Conservation (phyloP, 2,329 filamentous ascomycete species). For the Fulvia fulva region DNA sequence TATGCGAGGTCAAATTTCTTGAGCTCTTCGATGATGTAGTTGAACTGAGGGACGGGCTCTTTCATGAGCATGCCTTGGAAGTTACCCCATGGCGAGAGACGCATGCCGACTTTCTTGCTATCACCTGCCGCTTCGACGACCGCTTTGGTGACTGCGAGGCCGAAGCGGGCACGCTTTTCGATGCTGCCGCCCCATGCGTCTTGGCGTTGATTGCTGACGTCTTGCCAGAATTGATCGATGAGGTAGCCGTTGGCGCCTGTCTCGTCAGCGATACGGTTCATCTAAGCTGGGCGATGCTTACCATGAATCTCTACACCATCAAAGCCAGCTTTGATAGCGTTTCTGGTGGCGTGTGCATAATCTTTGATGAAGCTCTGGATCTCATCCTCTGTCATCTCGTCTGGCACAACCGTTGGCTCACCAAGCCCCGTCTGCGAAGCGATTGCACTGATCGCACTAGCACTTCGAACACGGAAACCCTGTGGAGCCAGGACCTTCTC, state of each 20-base stretch:
- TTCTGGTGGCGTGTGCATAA: slow-evolving; percentile 40
- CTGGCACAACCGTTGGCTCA: slow-evolving; percentile 20
- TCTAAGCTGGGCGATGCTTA: background rate
- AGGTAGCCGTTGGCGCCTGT: slow-evolving; percentile 48
- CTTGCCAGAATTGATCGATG: slow-evolving; percentile 60
- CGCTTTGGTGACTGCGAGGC: slow-evolving; percentile 49
- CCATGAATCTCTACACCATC: slow-evolving; percentile 57
- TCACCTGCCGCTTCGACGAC: slow-evolving; percentile 48
- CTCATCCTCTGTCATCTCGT: slow-evolving; percentile 34
- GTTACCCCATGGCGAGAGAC: slow-evolving; percentile 55
- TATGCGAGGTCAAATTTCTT: slow-evolving; percentile 54
- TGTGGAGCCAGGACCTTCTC: slow-evolving; percentile 35
- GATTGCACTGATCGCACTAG: slow-evolving; percentile 33
- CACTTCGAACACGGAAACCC: slow-evolving; percentile 29
- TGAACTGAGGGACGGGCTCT: slow-evolving; percentile 59
- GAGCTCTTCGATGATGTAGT: slow-evolving; percentile 50
- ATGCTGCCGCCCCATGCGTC: slow-evolving; percentile 44
- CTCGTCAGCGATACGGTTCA: background rate
- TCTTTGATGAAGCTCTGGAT: slow-evolving; percentile 27
- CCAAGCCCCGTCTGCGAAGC: slow-evolving; percentile 17
- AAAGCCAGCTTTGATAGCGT: slow-evolving; percentile 48
- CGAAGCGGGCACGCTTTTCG: slow-evolving; percentile 49
- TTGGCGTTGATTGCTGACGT: slow-evolving; percentile 49
- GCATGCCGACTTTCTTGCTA: slow-evolving; percentile 47
- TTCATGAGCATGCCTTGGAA: slow-evolving; percentile 62